Conservation (phyloP, 495 filamentous ascomycete genomes). For the Aspergillus coremiiformis region DNA sequence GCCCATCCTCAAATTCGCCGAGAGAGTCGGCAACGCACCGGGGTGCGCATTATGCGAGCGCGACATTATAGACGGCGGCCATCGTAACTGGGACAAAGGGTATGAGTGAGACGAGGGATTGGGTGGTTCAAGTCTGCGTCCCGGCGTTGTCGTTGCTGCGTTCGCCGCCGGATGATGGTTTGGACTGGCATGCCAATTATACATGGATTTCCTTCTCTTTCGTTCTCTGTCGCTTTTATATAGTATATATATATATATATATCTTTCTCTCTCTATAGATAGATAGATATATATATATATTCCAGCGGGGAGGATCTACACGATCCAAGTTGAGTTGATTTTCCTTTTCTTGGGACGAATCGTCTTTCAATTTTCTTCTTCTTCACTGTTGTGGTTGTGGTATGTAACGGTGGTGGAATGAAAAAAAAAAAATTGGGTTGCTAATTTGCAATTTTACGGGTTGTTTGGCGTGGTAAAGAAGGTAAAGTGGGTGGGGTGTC, state of each 20-base stretch:
- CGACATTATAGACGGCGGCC: constrained; percentile 21
- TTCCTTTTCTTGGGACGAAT: not conserved
- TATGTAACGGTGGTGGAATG: not conserved
- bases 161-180: constrained; percentile 1
- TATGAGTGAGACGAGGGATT: constrained; percentile 9
- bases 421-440: constrained; percentile 6
- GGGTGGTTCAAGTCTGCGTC: not conserved
- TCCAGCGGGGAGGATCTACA: no score
- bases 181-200: constrained; percentile 17
- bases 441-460: constrained; percentile 19
- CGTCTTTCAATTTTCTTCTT: no score
- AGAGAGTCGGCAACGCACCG: constrained; percentile 16
- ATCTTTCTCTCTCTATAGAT: no score
- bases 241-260: no score
- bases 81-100: constrained; percentile 21
- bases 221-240: no score
- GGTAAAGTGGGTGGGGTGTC: not conserved
- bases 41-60: constrained; percentile 9
- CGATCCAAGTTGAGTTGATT: no score
- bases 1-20: constrained; percentile 15
- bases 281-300: no score
- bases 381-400: no score
- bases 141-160: not conserved
- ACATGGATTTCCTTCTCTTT: constrained; percentile 10
- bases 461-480: not conserved